Evolutionary conservation across 805 yeast genomes (phyloP).

Genomic region (Hanseniaspora guilliermondii): DNA sequence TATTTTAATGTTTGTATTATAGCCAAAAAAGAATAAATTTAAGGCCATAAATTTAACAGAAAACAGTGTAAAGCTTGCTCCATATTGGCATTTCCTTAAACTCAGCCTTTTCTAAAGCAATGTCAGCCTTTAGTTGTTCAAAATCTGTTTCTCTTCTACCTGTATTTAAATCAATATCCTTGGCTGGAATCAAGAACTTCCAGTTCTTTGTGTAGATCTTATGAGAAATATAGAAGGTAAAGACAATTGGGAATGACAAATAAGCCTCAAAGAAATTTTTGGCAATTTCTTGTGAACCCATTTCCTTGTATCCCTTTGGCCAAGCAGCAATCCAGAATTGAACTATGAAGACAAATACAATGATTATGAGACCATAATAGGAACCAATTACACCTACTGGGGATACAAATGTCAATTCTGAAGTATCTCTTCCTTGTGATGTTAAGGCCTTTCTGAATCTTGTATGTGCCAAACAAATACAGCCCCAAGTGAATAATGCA

Average conservation of each 20-base stretch:
- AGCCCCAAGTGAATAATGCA: conserved; percentile 51
- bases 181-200: conserved; percentile 32
- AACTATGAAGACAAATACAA: conserved; percentile 50
- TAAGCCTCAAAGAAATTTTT: conserved; percentile 50
- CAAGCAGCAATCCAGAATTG: conserved; percentile 75
- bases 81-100: conserved; percentile 36
- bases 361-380: conserved; percentile 44
- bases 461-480: conserved; percentile 46
- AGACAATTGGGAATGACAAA: conserved; percentile 50
- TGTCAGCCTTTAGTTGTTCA: conserved; percentile 39
- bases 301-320: conserved; percentile 46
- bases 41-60: conserved; percentile 35
- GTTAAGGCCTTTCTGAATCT: conserved; percentile 53
- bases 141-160: conserved; percentile 50
- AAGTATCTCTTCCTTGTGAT: conserved; percentile 53
- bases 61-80: conserved; percentile 32
- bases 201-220: conserved; percentile 39
- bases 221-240: conserved; percentile 45
- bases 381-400: conserved; percentile 63
- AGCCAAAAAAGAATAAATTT: too few species aligned
- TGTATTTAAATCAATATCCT: conserved; percentile 47
- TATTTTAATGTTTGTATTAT: too few species aligned
- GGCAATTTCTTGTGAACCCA: conserved; percentile 33
- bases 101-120: conserved; percentile 39
- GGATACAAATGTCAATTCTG: conserved; percentile 55